Conservation (phyloP, 2,329 filamentous ascomycete genomes). For the Hypomyces rosellus region DNA sequence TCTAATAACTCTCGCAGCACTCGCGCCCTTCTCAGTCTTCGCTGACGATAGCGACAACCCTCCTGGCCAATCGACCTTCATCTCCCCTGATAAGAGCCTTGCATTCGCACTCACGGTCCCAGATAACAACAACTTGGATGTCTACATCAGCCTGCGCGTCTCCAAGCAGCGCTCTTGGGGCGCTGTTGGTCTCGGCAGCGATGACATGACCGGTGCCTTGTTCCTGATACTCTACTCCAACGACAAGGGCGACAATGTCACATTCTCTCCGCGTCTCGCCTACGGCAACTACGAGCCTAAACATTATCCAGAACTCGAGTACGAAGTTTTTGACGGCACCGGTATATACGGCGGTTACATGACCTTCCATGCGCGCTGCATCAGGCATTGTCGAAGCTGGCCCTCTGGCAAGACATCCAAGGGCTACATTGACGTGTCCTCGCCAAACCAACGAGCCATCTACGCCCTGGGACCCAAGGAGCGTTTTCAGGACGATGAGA, state of each 20-base stretch:
- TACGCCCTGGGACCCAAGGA: constrained; percentile 50
- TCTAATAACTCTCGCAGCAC: constrained; percentile 12
- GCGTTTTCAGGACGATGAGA: constrained; percentile 35
- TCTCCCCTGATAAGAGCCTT: constrained; percentile 36
- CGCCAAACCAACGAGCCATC: constrained; percentile 42
- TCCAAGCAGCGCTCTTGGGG: constrained; percentile 43
- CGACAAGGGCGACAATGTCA: constrained; percentile 41
- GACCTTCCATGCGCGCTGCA: constrained; percentile 47
- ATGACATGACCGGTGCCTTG: constrained; percentile 45
- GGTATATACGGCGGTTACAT: constrained; percentile 40
- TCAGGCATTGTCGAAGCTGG: constrained; percentile 46
- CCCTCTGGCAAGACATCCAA: constrained; percentile 21
- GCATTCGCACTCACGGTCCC: constrained; percentile 47
- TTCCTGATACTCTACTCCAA: constrained; percentile 51
- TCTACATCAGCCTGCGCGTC: constrained; percentile 50
- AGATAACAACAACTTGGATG: constrained; percentile 37
- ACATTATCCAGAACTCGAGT: constrained; percentile 37
- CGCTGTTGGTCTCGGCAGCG: constrained; percentile 47
- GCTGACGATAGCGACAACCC: constrained; percentile 24
- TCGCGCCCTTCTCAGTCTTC: constrained; percentile 16
- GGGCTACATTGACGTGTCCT: constrained; percentile 45
- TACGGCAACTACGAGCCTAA: constrained; percentile 47
- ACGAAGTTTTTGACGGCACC: constrained; percentile 40
- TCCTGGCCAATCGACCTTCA: constrained; percentile 35
- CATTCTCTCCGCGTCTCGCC: constrained; percentile 48